phyloP scores from a whole-genome alignment of 2,329 filamentous ascomycete genomes.

The Bipolaris oryzae region DNA sequence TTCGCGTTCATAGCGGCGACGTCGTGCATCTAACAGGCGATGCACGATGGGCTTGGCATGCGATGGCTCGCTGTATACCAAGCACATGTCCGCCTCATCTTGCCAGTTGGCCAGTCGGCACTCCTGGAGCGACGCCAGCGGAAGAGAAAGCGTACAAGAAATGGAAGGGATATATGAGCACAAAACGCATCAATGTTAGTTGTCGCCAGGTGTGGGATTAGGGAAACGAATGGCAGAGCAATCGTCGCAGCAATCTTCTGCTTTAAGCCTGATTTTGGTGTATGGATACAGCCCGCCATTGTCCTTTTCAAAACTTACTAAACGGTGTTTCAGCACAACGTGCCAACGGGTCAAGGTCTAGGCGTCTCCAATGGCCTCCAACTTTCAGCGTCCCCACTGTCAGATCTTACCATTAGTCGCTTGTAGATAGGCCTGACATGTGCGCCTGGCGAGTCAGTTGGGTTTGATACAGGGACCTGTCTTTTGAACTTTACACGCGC shows the following conservation, averaged over 20 bases:
- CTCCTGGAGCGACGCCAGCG: constrained; percentile 36
- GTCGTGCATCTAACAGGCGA: constrained; percentile 84
- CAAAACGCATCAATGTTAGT: constrained; percentile 50
- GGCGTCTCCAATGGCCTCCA: constrained; percentile 2
- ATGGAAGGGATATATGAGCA: constrained; percentile 50
- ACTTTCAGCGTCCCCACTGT: background rate
- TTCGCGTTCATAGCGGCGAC: constrained; percentile 77
- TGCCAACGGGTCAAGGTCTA: background rate
- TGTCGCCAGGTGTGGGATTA: constrained; percentile 51
- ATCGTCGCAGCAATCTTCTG: background rate
- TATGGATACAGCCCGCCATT: background rate
- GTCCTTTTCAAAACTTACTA: background rate
- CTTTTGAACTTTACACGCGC: constrained; percentile 3
- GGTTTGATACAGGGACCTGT: constrained; percentile 1
- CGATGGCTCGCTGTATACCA: constrained; percentile 83
- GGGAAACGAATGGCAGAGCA: constrained; percentile 9
- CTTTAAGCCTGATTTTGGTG: too few relatives aligned
- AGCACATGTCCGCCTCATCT: constrained; percentile 79
- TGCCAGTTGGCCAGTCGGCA: constrained; percentile 70
- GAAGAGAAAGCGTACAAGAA: constrained; percentile 46
- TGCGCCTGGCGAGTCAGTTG: constrained; percentile 7
- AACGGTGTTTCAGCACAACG: background rate
- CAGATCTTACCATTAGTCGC: background rate
- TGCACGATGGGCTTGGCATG: constrained; percentile 92
- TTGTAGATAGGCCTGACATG: background rate